phyloP scores from a whole-genome alignment of 2,329 filamentous ascomycete genomes.

The Amauroascus niger region DNA sequence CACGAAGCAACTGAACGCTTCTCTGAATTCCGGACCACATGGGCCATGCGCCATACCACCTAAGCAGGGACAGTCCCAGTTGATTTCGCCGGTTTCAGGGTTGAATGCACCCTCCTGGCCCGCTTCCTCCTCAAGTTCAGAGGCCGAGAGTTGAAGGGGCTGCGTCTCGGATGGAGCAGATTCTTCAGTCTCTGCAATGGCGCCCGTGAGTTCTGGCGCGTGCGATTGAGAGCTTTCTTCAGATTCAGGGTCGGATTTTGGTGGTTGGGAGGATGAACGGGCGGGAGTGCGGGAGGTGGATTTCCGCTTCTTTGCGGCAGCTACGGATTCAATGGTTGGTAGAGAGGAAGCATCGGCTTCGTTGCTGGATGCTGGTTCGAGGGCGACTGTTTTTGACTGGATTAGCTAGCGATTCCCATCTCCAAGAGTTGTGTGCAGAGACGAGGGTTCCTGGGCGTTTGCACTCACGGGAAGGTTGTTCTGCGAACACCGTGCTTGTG shows the following conservation, averaged over 20 bases:
- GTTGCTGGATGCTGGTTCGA: conserved; percentile 2
- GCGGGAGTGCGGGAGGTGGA: conserved; percentile 12
- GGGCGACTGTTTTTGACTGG: background rate
- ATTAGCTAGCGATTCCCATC: background rate
- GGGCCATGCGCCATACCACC: conserved; percentile 95
- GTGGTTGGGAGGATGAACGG: conserved; percentile 15
- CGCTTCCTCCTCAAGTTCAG: conserved; percentile 67
- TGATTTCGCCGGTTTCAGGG: conserved; percentile 97
- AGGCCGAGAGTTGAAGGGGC: conserved; percentile 26
- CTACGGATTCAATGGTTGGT: conserved; percentile 13
- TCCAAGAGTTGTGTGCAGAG: too few relatives aligned
- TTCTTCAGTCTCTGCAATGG: conserved; percentile 17
- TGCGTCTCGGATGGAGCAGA: conserved; percentile 8
- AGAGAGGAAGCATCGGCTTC: conserved; percentile 10
- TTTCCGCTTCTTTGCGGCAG: conserved; percentile 14
- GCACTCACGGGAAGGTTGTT: conserved; percentile 63
- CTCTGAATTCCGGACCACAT: conserved; percentile 90
- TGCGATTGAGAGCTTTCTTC: conserved; percentile 12
- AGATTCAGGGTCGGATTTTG: conserved; percentile 14
- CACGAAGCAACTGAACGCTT: conserved; percentile 97
- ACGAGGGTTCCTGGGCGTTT: background rate
- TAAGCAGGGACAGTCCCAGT: conserved; percentile 97
- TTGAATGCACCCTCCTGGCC: conserved; percentile 88
- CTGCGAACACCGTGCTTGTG: conserved; percentile 76
- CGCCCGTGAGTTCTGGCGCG: conserved; percentile 17